These are phyloP conservation scores for Penicillium pulvis DNA, from an alignment of 495 filamentous ascomycete species.

Conservation along the genomic window DNA sequence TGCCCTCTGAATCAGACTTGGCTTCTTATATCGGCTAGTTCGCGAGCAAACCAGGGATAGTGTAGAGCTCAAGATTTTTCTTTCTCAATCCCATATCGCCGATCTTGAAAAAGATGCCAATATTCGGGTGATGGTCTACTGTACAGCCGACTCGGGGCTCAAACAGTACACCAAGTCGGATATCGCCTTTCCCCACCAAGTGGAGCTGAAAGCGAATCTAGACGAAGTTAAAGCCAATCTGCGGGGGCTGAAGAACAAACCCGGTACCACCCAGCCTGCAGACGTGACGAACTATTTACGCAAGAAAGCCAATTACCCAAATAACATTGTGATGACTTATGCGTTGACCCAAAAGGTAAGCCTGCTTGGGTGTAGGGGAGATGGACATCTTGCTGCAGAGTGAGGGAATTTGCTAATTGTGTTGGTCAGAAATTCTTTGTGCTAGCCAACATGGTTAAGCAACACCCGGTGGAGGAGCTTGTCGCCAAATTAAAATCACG, in stretches of 20 bases:
- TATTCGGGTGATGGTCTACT: constrained; percentile 78
- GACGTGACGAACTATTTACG: constrained; percentile 83
- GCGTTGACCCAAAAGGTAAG: constrained; percentile 84
- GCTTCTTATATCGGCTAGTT: constrained; percentile 35
- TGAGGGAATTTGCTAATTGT: constrained; percentile 6
- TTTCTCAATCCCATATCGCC: constrained; percentile 48
- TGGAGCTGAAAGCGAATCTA: constrained; percentile 87
- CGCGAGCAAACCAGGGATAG: constrained; percentile 56
- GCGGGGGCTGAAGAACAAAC: constrained; percentile 91
- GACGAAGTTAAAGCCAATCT: constrained; percentile 86
- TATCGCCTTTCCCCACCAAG: constrained; percentile 86
- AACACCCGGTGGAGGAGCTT: constrained; percentile 69
- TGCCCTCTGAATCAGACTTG: constrained; percentile 17
- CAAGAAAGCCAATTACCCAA: constrained; percentile 66
- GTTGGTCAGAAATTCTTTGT: constrained; percentile 71
- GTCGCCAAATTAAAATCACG: constrained; percentile 64
- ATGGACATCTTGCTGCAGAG: not conserved
- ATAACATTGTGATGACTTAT: constrained; percentile 84
- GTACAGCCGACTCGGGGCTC: constrained; percentile 60
- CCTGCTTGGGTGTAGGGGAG: not conserved
- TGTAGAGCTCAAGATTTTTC: constrained; percentile 54
- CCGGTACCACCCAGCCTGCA: constrained; percentile 87
- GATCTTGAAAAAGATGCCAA: constrained; percentile 54
- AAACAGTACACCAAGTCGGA: constrained; percentile 62
- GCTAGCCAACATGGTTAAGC: constrained; percentile 71